Evolutionary conservation across 2,329 filamentous ascomycete genomes (phyloP).

Genomic region (Trichoderma harzianum): DNA sequence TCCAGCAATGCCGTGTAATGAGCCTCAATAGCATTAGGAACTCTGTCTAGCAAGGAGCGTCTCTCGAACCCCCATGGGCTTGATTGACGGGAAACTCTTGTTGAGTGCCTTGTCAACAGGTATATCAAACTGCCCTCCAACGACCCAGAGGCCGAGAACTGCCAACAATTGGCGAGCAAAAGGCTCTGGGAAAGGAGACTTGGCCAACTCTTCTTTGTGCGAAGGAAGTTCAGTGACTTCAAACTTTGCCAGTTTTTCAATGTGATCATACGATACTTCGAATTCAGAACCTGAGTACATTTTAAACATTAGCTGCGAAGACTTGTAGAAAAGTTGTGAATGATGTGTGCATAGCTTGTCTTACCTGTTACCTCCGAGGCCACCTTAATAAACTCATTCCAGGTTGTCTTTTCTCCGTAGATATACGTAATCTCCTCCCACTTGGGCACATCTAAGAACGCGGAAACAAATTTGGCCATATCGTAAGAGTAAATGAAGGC

Average conservation of each 20-base stretch:
- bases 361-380: constrained; percentile 32
- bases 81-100: background rate
- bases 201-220: background rate
- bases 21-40: background rate
- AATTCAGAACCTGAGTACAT: background rate
- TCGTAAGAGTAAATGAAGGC: constrained; percentile 48
- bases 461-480: constrained; percentile 44
- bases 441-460: constrained; percentile 37
- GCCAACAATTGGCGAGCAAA: background rate
- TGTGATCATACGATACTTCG: background rate
- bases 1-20: background rate
- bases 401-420: constrained; percentile 40
- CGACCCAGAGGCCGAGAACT: background rate
- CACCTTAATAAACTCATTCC: constrained; percentile 39
- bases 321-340: background rate
- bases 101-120: background rate
- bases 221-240: background rate
- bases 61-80: background rate
- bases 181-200: background rate
- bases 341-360: background rate
- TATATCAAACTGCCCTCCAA: background rate
- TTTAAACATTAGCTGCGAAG: background rate
- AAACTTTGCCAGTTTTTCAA: background rate
- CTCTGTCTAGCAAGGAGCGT: background rate
- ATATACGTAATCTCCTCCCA: constrained; percentile 41